phyloP scores from a whole-genome alignment of 1,139 yeast genomes.

The Sugiyamaella grinbergsii region DNA sequence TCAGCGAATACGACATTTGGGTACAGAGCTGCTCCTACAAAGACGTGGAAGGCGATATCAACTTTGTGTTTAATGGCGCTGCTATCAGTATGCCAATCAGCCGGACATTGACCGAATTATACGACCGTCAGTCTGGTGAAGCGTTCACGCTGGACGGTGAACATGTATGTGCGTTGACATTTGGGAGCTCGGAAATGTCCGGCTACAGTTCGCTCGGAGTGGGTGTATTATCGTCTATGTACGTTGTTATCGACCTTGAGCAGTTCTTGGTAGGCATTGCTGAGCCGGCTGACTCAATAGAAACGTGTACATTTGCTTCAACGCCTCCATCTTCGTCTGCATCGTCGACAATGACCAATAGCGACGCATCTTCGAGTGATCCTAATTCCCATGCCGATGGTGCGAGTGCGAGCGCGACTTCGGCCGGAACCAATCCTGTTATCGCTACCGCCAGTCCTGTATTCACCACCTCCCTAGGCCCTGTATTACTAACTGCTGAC shows the following conservation, averaged over 20 bases:
- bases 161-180: slow-evolving; percentile 60
- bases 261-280: slow-evolving; percentile 59
- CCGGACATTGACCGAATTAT: slow-evolving; percentile 52
- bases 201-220: slow-evolving; percentile 67
- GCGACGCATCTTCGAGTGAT: neutral
- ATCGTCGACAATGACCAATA: neutral
- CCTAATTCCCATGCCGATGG: no score
- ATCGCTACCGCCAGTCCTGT: no score
- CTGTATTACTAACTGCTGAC: no score
- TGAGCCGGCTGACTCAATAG: slow-evolving; percentile 13
- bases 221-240: slow-evolving; percentile 58
- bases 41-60: slow-evolving; percentile 55
- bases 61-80: slow-evolving; percentile 57
- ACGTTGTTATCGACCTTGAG: slow-evolving; percentile 69
- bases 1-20: slow-evolving; percentile 57
- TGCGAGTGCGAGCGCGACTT: no score
- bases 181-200: slow-evolving; percentile 52
- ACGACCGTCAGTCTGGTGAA: slow-evolving; percentile 35
- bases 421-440: no score
- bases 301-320: slow-evolving; percentile 4
- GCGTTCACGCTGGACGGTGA: slow-evolving; percentile 52
- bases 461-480: no score
- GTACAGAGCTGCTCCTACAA: slow-evolving; percentile 61
- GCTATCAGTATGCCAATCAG: slow-evolving; percentile 56
- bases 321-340: neutral